Conservation (phyloP, 345 rosid genomes). For the Dipteronia dyeriana region DNA sequence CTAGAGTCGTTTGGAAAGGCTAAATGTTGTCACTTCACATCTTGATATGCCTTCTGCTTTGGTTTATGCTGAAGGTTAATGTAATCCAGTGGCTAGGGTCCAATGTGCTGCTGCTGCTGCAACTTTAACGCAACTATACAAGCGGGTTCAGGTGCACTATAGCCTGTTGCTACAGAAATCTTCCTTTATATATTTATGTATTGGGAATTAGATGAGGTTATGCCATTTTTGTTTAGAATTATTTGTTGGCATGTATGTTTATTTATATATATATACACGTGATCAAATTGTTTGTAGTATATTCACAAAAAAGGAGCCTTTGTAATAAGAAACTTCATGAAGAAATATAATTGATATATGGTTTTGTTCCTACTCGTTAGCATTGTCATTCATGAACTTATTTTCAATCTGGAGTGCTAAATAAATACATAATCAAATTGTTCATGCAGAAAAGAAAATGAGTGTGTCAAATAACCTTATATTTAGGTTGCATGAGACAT, state of each 20-base stretch:
- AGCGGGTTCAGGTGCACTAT: conserved; percentile 26
- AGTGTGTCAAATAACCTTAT: background rate
- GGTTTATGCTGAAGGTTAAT: background rate
- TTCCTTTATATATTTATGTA: conserved; percentile 18
- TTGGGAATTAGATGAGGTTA: conserved; percentile 16
- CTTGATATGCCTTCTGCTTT: conserved; percentile 11
- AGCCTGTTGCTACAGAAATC: conserved; percentile 14
- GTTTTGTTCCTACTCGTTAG: conserved; percentile 13
- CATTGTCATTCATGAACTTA: background rate
- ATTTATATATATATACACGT: conserved; percentile 12
- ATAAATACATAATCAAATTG: background rate
- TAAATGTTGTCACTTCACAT: conserved; percentile 10
- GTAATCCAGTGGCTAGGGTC: conserved; percentile 9
- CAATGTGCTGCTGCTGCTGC: conserved; percentile 14
- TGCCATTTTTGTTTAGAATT: conserved; percentile 16
- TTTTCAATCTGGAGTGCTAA: background rate
- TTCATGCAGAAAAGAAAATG: background rate
- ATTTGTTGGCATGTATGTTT: conserved; percentile 16
- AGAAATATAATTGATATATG: conserved; percentile 25
- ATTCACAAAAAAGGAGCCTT: conserved; percentile 20
- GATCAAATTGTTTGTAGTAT: conserved; percentile 29
- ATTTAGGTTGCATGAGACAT: background rate
- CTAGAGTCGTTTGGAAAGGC: conserved; percentile 17
- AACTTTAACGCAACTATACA: conserved; percentile 1
- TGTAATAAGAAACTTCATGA: conserved; percentile 31